A percentile compares a stretch with the other conserved stretches of the same genome.
Evolutionary conservation across 441 rosid genomes (phyloP).

Genomic region (Populus hybrid): DNA sequence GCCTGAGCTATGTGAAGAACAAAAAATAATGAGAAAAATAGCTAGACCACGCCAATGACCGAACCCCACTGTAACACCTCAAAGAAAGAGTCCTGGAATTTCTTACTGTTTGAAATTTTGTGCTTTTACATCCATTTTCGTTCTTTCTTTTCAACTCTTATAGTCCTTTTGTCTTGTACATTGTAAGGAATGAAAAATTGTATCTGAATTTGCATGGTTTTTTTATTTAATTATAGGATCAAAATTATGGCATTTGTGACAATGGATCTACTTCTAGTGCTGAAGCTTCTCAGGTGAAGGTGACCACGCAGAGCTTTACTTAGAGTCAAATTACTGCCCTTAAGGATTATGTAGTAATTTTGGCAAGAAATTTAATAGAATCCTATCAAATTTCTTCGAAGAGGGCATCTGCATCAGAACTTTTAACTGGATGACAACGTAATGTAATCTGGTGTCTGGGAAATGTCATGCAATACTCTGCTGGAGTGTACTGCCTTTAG

Average conservation of each 20-base stretch:
- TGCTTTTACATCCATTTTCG: not conserved
- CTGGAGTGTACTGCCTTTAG: not conserved
- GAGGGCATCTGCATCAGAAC: not conserved
- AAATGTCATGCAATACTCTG: not conserved
- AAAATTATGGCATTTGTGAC: constrained; percentile 22
- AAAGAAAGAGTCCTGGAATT: not conserved
- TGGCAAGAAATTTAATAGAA: not conserved
- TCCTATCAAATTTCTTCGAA: no score
- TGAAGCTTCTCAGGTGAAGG: constrained; percentile 46
- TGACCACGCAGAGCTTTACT: constrained; percentile 35
- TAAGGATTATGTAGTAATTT: not conserved
- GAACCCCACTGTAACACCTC: not conserved
- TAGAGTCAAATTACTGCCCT: not conserved
- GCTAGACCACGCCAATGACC: not conserved
- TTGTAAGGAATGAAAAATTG: not conserved
- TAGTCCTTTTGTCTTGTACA: not conserved
- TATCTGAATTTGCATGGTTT: not conserved
- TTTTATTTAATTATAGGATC: constrained; percentile 22
- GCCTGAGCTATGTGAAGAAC: not conserved
- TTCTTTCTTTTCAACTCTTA: not conserved
- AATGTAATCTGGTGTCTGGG: not conserved
- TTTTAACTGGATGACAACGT: not conserved
- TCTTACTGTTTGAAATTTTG: not conserved
- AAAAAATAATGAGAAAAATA: no score
- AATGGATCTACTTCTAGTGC: constrained; percentile 47